Conservation (phyloP, 2,329 filamentous ascomycete species). For the Akanthomyces lecanii region DNA sequence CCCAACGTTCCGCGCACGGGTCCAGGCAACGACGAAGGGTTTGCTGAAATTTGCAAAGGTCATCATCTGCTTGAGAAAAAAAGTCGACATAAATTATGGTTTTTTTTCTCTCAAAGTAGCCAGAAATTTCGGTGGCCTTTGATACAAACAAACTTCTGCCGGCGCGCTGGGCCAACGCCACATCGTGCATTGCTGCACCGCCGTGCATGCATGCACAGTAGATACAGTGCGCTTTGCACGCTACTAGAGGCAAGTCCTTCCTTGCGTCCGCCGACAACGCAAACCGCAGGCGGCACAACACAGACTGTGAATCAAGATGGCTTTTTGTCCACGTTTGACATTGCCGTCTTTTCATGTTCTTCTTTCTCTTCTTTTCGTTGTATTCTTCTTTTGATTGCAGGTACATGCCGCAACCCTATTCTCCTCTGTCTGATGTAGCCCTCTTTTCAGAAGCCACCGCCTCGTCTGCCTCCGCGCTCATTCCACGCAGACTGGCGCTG, state of each 20-base stretch:
- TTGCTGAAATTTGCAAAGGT: neutral
- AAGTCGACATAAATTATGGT: neutral
- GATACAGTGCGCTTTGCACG: neutral
- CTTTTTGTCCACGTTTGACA: neutral
- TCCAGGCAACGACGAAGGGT: too few species aligned
- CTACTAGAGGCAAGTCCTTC: neutral
- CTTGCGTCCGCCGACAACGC: neutral
- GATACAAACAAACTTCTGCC: neutral
- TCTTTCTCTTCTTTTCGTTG: neutral
- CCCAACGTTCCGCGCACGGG: too few species aligned
- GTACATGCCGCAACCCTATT: neutral
- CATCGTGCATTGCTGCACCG: neutral
- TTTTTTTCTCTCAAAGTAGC: too few species aligned
- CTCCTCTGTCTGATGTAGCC: neutral
- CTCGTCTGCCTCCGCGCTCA: neutral
- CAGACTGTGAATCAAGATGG: neutral
- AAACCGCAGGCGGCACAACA: neutral
- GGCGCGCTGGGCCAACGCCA: neutral
- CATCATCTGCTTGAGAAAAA: neutral
- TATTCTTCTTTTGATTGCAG: neutral
- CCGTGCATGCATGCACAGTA: neutral
- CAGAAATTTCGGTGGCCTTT: neutral
- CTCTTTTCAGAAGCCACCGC: neutral
- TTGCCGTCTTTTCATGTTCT: too few species aligned
- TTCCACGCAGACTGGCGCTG: conserved; percentile 4